Conservation (phyloP, 192 early-diverging fungal species). For the Glomus cerebriforme region DNA sequence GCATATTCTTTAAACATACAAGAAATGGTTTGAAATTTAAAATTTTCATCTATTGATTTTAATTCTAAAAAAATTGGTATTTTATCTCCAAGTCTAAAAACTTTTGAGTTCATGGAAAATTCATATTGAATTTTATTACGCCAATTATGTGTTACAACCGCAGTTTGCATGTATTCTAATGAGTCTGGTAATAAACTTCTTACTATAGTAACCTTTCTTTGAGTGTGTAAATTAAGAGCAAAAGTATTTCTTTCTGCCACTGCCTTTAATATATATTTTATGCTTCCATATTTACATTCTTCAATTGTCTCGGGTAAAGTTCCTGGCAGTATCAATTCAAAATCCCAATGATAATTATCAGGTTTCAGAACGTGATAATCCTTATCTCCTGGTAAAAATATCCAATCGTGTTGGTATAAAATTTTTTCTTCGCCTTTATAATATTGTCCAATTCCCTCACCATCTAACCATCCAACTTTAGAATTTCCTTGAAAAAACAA, state of each 20-base stretch:
- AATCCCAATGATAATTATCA: slow-evolving; percentile 46
- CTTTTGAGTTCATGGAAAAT: slow-evolving; percentile 53
- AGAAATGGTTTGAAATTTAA: slow-evolving; percentile 46
- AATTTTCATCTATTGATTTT: slow-evolving; percentile 43
- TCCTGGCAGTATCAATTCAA: slow-evolving; percentile 58
- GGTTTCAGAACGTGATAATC: slow-evolving; percentile 39
- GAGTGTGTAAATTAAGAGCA: slow-evolving; percentile 46
- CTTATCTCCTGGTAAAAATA: slow-evolving; percentile 47
- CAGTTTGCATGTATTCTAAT: slow-evolving; percentile 49
- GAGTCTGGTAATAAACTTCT: slow-evolving; percentile 49
- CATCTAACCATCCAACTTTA: slow-evolving; percentile 48
- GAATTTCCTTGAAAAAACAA: slow-evolving; percentile 53
- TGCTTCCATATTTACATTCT: slow-evolving; percentile 47
- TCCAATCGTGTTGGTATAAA: slow-evolving; percentile 53
- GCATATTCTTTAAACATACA: slow-evolving; percentile 59
- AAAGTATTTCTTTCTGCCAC: slow-evolving; percentile 56
- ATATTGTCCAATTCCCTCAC: slow-evolving; percentile 35
- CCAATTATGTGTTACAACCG: slow-evolving; percentile 57
- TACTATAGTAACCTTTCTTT: slow-evolving; percentile 45
- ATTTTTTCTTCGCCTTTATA: slow-evolving; percentile 36
- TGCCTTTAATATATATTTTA: slow-evolving; percentile 54
- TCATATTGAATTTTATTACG: slow-evolving; percentile 56
- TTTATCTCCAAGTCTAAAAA: slow-evolving; percentile 53
- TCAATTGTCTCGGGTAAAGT: slow-evolving; percentile 60
- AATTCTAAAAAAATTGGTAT: slow-evolving; percentile 52